phyloP scores from a whole-genome alignment of 2,329 filamentous ascomycete genomes.

The Cephalotrichum gorgonifer region DNA sequence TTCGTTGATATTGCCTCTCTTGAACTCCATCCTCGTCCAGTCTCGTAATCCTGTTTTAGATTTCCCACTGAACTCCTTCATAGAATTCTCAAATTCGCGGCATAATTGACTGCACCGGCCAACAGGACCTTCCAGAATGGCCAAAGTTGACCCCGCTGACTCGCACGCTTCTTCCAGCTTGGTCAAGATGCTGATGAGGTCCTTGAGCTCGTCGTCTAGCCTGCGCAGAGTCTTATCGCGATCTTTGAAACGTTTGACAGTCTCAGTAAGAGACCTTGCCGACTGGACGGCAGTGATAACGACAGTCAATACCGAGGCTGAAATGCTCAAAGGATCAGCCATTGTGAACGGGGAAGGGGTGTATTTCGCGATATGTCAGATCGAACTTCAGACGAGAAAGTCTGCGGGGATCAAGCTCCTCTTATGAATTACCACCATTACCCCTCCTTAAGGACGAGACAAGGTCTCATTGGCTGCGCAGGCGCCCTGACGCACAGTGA shows the following conservation, averaged over 20 bases:
- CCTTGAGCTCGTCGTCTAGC: conserved; percentile 20
- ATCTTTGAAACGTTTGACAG: conserved; percentile 21
- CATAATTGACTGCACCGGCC: conserved; percentile 23
- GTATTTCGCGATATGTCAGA: no score
- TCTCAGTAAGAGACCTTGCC: conserved; percentile 19
- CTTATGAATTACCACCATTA: no score
- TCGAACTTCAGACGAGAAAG: no score
- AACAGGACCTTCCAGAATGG: conserved; percentile 23
- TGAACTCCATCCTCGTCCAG: conserved; percentile 29
- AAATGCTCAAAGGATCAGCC: conserved; percentile 21
- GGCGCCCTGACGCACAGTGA: no score
- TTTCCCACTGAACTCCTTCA: conserved; percentile 21
- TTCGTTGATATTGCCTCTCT: conserved; percentile 25
- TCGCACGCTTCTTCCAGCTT: conserved; percentile 14
- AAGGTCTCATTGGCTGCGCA: no score
- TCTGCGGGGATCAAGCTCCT: no score
- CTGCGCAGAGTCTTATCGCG: conserved; percentile 21
- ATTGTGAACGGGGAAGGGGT: no score
- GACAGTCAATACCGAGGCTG: conserved; percentile 19
- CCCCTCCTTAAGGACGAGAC: no score
- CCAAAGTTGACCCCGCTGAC: conserved; percentile 15
- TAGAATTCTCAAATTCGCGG: conserved; percentile 22
- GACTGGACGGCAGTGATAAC: conserved; percentile 22
- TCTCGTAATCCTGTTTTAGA: conserved; percentile 23
- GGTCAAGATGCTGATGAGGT: conserved; percentile 20